Evolutionary conservation across 73 alveolate genomes (phyloP).

Genomic region (Stentor coeruleus): DNA sequence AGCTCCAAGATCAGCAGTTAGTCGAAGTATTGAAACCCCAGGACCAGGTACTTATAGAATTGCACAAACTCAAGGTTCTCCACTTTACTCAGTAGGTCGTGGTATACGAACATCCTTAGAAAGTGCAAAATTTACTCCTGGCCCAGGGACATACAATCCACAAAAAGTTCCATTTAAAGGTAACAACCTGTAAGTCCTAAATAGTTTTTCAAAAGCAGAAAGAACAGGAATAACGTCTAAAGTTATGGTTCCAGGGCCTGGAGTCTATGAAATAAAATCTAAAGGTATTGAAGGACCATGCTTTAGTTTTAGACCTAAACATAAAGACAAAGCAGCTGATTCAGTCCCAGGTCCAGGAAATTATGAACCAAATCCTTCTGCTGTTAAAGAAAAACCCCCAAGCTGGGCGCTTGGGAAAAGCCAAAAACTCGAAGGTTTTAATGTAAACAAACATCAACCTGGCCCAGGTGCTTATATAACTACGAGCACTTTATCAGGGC

Average conservation of each 20-base stretch:
- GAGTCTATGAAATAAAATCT: no score
- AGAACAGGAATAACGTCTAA: no score
- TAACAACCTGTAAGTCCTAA: no score
- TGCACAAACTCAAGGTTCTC: no score
- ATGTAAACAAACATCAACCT: neutral
- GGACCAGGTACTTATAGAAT: conserved; percentile 12
- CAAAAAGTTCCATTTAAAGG: no score
- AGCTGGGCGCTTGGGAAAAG: neutral
- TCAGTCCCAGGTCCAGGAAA: neutral
- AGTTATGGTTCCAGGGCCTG: no score
- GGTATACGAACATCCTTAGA: no score
- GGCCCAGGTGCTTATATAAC: neutral
- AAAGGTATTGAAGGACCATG: conserved; percentile 4
- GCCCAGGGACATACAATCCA: no score
- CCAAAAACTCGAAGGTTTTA: neutral
- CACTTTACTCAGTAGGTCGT: no score
- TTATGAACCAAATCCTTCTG: neutral
- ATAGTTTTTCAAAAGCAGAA: no score
- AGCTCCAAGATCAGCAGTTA: neutral
- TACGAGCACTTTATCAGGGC: neutral
- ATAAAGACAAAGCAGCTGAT: neutral
- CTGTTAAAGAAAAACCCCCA: neutral
- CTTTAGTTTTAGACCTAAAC: neutral
- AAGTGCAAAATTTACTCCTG: no score
- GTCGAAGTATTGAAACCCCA: neutral